Base-by-base conservation (phyloP, 768 basidiomycete genomes). In the Suillus decipiens region DNA sequence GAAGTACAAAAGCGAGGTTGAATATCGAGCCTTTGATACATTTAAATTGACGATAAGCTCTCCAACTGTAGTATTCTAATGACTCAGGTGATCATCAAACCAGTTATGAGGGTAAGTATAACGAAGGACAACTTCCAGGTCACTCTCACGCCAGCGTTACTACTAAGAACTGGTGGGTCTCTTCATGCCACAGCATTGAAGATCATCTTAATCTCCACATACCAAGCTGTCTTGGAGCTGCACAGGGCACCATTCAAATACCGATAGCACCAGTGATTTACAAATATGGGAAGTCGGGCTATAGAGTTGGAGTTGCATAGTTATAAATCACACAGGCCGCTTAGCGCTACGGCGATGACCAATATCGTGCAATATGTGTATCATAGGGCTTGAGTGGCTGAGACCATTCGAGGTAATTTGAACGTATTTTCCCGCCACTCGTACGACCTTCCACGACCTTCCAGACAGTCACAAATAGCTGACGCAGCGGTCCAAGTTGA, bases 371-470 rank as follows among this genome's bases (percentile, higher is more conserved):
- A 37, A 37, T 37, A 37, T 34, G 5, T 34, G 34, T 34, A 34
- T 34, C 34, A 34, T 34, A 37, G 28, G n/a, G 36, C 36, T 11
- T 36, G n/a, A n/a, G n/a, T 36, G 34, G 3, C 53, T 54, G 19
- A 34, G 53, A 55, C 15, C 53, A 55, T 55, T 47, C 22, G 45
- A 47, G 22, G 3, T 22, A 47, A 47, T 47, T 47, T 12, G 22
- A 47, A 22, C 5, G 4, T 31, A 28, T 50, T 37, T 42, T 56
- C 55, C 22, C 58, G 61, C 5, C 9, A 60, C 8, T 33, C 28
- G 36, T 36, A 19, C 14, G 28, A 50, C 51, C 17, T 64, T 64
- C 61, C 60, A 64, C 41, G 60, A 54, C 63, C 41, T 64, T 64
- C 63, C 19, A 64, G 63, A 28, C 12, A 12, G 42, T 24, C 28